phyloP scores from a whole-genome alignment of 208 protist genomes.

The Porcisia deanei region DNA sequence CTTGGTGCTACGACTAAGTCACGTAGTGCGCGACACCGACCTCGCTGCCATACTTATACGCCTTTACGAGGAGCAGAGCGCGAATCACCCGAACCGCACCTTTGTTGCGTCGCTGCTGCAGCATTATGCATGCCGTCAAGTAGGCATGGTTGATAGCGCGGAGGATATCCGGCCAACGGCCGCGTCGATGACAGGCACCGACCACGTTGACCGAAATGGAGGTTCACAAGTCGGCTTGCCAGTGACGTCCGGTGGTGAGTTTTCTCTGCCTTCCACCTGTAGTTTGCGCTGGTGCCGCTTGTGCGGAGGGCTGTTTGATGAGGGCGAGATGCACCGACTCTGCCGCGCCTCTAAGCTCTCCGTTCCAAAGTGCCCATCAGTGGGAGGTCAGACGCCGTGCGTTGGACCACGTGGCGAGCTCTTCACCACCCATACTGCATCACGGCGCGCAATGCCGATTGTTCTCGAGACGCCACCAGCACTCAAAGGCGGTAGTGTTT shows the following conservation, averaged over 20 bases:
- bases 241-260: background rate
- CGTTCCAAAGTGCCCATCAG: slow-evolving; percentile 19
- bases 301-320: slow-evolving; percentile 60
- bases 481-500: slow-evolving; percentile 14
- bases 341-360: slow-evolving; percentile 28
- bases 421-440: slow-evolving; percentile 53
- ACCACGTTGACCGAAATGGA: too few species aligned
- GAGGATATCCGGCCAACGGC: background rate
- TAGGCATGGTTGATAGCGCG: background rate
- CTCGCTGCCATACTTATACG: slow-evolving; percentile 46
- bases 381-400: background rate
- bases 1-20: slow-evolving; percentile 46
- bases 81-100: slow-evolving; percentile 46
- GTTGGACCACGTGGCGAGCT: slow-evolving; percentile 68
- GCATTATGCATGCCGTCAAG: slow-evolving; percentile 44
- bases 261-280: slow-evolving; percentile 6
- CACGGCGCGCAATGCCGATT: slow-evolving; percentile 25
- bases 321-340: slow-evolving; percentile 40
- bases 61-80: slow-evolving; percentile 39
- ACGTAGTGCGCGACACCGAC: slow-evolving; percentile 48
- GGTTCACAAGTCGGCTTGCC: background rate
- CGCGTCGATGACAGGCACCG: background rate
- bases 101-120: slow-evolving; percentile 67
- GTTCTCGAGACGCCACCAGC: slow-evolving; percentile 18
- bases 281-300: slow-evolving; percentile 70